Evolutionary conservation across 768 basidiomycete species (phyloP).

Genomic region (Phlebiopsis flavidoalba): DNA sequence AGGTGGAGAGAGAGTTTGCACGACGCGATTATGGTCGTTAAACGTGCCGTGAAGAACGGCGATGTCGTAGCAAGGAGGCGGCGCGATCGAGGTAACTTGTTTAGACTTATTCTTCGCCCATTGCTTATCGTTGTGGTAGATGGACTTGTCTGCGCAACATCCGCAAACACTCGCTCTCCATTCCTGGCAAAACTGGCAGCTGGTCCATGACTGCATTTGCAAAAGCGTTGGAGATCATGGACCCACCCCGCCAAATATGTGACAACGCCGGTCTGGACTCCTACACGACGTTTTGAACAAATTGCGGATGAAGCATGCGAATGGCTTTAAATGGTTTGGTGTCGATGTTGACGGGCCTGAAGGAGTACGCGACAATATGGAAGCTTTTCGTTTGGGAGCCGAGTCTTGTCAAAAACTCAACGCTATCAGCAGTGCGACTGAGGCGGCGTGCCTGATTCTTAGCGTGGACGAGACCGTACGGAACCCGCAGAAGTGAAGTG

Average conservation of each 20-base stretch:
- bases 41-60: constrained; percentile 91
- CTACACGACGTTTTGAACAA: constrained; percentile 97
- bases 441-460: constrained; percentile 93
- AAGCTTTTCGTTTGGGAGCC: constrained; percentile 93
- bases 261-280: constrained; percentile 98
- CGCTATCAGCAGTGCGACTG: constrained; percentile 91
- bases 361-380: constrained; percentile 93
- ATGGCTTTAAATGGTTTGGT: constrained; percentile 85
- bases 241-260: constrained; percentile 95
- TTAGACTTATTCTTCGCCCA: background rate
- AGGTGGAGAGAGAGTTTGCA: constrained; percentile 96
- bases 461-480: constrained; percentile 97
- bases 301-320: constrained; percentile 92
- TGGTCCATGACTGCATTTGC: constrained; percentile 95
- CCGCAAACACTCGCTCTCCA: constrained; percentile 83
- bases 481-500: constrained; percentile 93
- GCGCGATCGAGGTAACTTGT: constrained; percentile 81
- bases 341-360: constrained; percentile 90
- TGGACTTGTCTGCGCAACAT: constrained; percentile 97
- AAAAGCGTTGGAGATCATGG: constrained; percentile 96
- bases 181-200: constrained; percentile 93
- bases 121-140: constrained; percentile 39
- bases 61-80: constrained; percentile 97
- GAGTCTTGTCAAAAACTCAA: constrained; percentile 93
- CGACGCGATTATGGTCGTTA: constrained; percentile 99